Evolutionary conservation across 805 yeast genomes (phyloP), one percentile per base, ranked within the genome.

Genomic region (Candida ovalis): DNA sequence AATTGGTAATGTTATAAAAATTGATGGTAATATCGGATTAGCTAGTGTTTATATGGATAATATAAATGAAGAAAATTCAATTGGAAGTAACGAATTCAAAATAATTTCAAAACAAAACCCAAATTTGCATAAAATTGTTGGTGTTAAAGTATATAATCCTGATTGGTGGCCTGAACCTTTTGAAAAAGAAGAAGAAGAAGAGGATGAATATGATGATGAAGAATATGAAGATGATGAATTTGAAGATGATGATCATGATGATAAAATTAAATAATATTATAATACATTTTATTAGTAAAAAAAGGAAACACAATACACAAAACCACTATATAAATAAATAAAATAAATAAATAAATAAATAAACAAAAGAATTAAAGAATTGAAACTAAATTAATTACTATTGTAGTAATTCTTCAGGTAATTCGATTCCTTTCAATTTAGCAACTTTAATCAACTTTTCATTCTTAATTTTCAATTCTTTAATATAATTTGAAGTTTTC

Each of bases 121-220:
- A 1, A 54, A 53, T n/a, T 13, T 56, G 19, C 46, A 48, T 15
- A 53, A 48, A 8, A 60, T 59, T 39, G 57, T 81, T 7, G 75
- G 75, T 1, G 66, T 84, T 22, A 73, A 74, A 55, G 86, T 82
- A 0, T 72, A 69, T 49, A 67, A 70, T 5, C 94, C 95, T 0
- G 82, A 76, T 43, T 86, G 92, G 91, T 86, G 92, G 90, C 90
- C 90, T 0, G 70, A 64, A 38, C 64, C 63, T 36, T 54, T 47
- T 3, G 50, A 56, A 19, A 61, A 56, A 38, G 59, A 49, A 19
- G 50, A 45, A 19, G 55, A 56, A 32, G 39, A 23, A 19, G 51
- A 50, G 28, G 48, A 43, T 4, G 47, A 45, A 5, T 37, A 23
- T 4, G 35, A 42, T 22, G 53, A 45, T 27, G 47, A 48, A n/a